Conservation (phyloP, 208 protist genomes). For the Leishmania martiniquensis region DNA sequence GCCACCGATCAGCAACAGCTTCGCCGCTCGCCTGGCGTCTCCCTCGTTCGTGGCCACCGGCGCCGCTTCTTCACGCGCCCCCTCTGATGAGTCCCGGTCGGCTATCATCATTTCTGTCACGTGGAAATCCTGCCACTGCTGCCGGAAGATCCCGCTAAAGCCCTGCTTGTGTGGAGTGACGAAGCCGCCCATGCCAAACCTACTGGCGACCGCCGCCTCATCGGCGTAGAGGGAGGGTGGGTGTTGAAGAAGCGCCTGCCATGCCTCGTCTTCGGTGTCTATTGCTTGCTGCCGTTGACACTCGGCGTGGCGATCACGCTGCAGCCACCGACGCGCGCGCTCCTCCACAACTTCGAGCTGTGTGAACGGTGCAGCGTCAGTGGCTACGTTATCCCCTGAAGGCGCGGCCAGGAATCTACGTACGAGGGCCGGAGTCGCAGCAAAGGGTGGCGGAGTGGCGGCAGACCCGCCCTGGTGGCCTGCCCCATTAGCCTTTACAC, state of each 20-base stretch:
- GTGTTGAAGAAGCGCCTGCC: conserved; percentile 35
- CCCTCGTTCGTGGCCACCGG: neutral
- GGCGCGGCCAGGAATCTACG: neutral
- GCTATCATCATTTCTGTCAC: conserved; percentile 70
- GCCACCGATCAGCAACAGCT: conserved; percentile 37
- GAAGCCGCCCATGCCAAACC: conserved; percentile 82
- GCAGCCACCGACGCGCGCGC: conserved; percentile 20
- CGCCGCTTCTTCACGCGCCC: neutral
- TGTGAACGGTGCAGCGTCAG: conserved; percentile 16
- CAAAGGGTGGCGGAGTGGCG: neutral
- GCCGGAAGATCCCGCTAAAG: conserved; percentile 72
- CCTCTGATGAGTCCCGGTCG: neutral
- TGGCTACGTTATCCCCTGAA: neutral
- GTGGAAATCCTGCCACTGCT: conserved; percentile 79
- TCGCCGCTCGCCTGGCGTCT: conserved; percentile 42
- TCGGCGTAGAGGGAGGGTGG: conserved; percentile 49
- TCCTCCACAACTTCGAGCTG: conserved; percentile 33
- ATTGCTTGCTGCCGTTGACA: conserved; percentile 5
- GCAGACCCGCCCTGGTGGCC: neutral
- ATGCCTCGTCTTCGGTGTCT: conserved; percentile 14
- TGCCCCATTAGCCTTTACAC: neutral
- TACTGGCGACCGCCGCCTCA: conserved; percentile 54
- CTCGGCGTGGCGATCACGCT: conserved; percentile 5
- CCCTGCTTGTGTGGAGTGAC: conserved; percentile 37
- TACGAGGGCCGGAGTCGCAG: neutral